Conservation (phyloP, 768 basidiomycete genomes). For the Auriculariales sp. region DNA sequence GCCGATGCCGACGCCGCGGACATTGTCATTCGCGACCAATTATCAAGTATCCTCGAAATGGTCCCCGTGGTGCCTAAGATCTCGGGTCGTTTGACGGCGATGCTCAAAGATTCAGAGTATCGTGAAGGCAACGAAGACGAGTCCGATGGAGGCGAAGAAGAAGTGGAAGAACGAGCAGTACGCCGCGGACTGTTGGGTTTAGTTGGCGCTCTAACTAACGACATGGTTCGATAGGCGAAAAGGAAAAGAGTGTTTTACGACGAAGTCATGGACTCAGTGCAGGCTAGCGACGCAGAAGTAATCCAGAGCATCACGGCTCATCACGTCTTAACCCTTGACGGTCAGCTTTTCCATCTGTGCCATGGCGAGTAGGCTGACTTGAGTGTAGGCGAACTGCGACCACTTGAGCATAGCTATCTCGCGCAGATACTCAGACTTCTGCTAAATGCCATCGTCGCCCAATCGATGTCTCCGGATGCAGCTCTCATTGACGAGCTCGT, state of each 20-base stretch:
- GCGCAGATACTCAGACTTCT: slow-evolving; percentile 57
- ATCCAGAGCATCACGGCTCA: slow-evolving; percentile 45
- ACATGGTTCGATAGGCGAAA: not conserved
- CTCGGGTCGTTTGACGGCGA: slow-evolving; percentile 8
- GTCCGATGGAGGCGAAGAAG: slow-evolving; percentile 16
- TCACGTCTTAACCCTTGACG: slow-evolving; percentile 59
- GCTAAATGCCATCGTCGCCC: slow-evolving; percentile 57
- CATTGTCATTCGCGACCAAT: slow-evolving; percentile 60
- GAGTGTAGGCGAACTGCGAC: slow-evolving; percentile 49
- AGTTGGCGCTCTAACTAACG: not conserved
- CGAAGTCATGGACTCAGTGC: slow-evolving; percentile 48
- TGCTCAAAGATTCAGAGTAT: slow-evolving; percentile 26
- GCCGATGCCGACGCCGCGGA: slow-evolving; percentile 6
- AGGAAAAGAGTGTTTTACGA: slow-evolving; percentile 34
- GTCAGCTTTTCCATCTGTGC: slow-evolving; percentile 20
- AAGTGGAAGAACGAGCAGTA: slow-evolving; percentile 16
- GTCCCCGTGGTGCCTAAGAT: slow-evolving; percentile 63
- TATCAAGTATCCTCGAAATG: slow-evolving; percentile 76
- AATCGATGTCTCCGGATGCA: slow-evolving; percentile 37
- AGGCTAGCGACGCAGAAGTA: slow-evolving; percentile 74
- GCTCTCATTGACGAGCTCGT: slow-evolving; percentile 38
- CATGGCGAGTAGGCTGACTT: slow-evolving; percentile 1
- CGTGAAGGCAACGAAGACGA: slow-evolving; percentile 40
- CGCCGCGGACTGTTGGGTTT: not conserved
- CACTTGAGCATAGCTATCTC: slow-evolving; percentile 54